Evolutionary conservation across 2,329 filamentous ascomycete species (phyloP).

Genomic region (Cladosporium sp.): DNA sequence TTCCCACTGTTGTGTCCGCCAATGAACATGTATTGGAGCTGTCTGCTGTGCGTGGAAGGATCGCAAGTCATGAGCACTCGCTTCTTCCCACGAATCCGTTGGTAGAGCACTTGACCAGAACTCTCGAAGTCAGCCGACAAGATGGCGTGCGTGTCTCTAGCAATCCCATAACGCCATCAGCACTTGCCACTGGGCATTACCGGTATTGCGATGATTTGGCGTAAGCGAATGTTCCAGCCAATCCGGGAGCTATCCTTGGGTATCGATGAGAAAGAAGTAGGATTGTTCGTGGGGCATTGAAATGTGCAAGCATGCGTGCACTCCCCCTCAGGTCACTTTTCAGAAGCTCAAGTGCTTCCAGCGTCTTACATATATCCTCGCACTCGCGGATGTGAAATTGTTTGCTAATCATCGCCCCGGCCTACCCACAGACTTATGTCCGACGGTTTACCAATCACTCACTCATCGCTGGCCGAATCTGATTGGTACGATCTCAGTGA

Average conservation of each 20-base stretch:
- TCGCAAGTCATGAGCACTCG: neutral
- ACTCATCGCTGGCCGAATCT: neutral
- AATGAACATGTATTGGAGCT: neutral
- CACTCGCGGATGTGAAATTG: neutral
- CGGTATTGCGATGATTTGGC: neutral
- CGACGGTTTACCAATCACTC: neutral
- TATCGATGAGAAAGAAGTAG: neutral
- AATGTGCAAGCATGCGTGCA: neutral
- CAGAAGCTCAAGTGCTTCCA: neutral
- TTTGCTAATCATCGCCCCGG: neutral
- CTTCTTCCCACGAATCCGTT: neutral
- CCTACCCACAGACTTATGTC: neutral
- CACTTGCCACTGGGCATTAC: neutral
- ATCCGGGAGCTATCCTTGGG: neutral
- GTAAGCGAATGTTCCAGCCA: neutral
- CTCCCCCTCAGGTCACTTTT: neutral
- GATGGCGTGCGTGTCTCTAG: neutral
- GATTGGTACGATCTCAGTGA: neutral
- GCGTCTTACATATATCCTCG: neutral
- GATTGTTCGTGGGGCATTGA: neutral
- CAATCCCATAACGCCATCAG: neutral
- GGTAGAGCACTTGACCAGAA: neutral
- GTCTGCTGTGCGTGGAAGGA: neutral
- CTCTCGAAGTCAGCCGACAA: neutral
- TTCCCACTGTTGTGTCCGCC: neutral